phyloP scores from a whole-genome alignment of 805 yeast genomes.

The Komagataella mondaviorum region DNA sequence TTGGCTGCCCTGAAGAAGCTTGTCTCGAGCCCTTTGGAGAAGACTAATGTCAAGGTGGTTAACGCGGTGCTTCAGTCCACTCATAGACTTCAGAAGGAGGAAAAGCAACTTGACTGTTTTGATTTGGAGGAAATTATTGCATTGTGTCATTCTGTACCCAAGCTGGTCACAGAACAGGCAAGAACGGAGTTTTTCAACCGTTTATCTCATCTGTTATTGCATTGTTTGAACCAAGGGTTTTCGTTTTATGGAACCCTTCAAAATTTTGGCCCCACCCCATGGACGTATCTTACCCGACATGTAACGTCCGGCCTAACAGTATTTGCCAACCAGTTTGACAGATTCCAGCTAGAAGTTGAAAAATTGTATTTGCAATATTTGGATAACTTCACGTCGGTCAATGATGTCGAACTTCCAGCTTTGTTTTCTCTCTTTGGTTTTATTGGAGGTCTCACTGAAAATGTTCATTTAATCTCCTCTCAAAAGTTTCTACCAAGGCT shows the following conservation, averaged over 20 bases:
- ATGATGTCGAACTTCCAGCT: background rate
- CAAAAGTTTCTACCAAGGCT: slow-evolving; percentile 7
- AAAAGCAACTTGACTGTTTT: background rate
- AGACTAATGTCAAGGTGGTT: background rate
- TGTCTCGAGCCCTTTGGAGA: background rate
- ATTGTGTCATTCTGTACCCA: background rate
- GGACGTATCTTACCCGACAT: background rate
- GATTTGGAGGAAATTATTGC: background rate
- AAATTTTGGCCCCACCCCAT: background rate
- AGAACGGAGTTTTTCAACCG: background rate
- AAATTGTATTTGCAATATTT: background rate
- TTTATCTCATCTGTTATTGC: background rate
- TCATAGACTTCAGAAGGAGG: background rate
- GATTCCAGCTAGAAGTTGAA: background rate
- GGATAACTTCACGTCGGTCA: background rate
- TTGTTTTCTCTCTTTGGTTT: slow-evolving; percentile 17
- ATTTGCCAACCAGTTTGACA: background rate
- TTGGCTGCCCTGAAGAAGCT: background rate
- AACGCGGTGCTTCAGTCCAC: background rate
- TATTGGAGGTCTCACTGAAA: slow-evolving; percentile 13
- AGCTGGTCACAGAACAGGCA: background rate
- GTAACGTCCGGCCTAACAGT: background rate
- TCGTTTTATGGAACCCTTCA: background rate
- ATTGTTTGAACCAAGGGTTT: background rate
- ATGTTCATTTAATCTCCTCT: slow-evolving; percentile 10